Evolutionary conservation across 2,329 filamentous ascomycete genomes (phyloP).

Genomic region (Cercospora sesami): DNA sequence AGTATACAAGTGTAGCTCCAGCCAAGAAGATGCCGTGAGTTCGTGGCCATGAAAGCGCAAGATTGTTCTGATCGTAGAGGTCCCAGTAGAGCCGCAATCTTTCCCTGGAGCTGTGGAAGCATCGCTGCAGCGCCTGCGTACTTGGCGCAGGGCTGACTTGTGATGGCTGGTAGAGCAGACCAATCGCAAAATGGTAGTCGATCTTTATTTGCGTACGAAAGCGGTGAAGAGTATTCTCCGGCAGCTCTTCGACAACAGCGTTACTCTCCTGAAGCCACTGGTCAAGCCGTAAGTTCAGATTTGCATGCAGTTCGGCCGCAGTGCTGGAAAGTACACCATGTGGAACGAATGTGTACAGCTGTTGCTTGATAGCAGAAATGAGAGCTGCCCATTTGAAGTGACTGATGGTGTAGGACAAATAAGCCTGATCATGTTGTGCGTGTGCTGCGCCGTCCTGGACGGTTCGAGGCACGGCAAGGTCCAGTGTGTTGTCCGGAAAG

Average conservation of each 20-base stretch:
- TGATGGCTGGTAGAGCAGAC: constrained; percentile 12
- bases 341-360: constrained; percentile 4
- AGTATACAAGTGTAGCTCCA: constrained; percentile 4
- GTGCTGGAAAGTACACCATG: not conserved
- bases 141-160: not conserved
- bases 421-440: constrained; percentile 1
- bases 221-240: not conserved
- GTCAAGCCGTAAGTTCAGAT: not conserved
- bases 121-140: not conserved
- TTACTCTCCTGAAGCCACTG: not conserved
- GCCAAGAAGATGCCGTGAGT: constrained; percentile 10
- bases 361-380: constrained; percentile 12
- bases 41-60: not conserved
- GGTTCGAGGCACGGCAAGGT: constrained; percentile 7
- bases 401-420: constrained; percentile 1
- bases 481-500: constrained; percentile 15
- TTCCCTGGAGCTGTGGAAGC: not conserved
- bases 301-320: not conserved
- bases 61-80: not conserved
- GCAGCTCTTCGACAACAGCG: not conserved
- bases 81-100: not conserved
- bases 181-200: constrained; percentile 9
- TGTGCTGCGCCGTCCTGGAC: not conserved
- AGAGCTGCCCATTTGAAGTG: constrained; percentile 15
- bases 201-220: not conserved